Conservation (phyloP, 1,284 basidiomycete genomes). For the Ceratobasidium sp. region DNA sequence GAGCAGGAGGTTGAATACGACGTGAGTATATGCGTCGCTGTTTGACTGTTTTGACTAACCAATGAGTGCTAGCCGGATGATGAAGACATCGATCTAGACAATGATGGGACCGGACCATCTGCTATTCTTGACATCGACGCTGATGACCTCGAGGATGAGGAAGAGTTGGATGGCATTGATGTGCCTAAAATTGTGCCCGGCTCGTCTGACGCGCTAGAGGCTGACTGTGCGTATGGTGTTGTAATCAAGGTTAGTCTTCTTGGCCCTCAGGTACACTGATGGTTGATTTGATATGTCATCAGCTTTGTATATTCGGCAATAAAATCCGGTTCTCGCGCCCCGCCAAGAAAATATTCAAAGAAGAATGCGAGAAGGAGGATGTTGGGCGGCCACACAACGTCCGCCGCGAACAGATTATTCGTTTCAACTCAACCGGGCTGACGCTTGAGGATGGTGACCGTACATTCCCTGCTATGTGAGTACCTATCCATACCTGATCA, state of each 20-base stretch:
- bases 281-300: background rate
- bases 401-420: background rate
- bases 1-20: background rate
- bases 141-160: background rate
- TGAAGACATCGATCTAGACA: background rate
- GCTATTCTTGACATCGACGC: too few relatives aligned
- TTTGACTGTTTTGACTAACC: background rate
- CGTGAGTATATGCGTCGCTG: background rate
- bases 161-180: background rate
- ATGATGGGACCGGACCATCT: background rate
- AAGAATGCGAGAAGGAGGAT: background rate
- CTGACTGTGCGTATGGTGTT: background rate
- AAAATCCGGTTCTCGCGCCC: background rate
- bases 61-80: background rate
- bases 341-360: background rate
- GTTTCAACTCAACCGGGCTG: background rate
- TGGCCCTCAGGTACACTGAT: background rate
- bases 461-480: slow-evolving; percentile 6
- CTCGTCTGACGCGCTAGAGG: background rate
- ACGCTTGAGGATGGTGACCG: background rate
- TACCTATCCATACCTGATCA: background rate
- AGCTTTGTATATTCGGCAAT: background rate
- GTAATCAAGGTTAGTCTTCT: too few relatives aligned
- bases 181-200: background rate
- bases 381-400: slow-evolving; percentile 6